Evolutionary conservation across 2,329 filamentous ascomycete species (phyloP), one percentile per base, ranked within the genome.

Genomic region (Neurospora crassa): DNA sequence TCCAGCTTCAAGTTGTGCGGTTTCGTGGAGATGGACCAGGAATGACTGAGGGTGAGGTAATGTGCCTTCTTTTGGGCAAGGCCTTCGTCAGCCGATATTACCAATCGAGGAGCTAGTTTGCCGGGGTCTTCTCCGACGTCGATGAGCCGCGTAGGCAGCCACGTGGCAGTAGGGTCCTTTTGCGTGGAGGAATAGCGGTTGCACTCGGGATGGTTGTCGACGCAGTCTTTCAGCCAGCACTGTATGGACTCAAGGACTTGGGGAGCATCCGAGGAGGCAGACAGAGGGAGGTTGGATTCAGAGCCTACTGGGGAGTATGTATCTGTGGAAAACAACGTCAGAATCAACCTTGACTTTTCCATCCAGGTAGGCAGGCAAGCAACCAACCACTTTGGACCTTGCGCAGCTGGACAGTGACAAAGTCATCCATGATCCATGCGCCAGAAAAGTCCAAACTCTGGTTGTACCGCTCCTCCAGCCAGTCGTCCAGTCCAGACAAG

Each of bases 101-200:
- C 47, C 47, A 59, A 10, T 0, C 47, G 24, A 0, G 47, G 47
- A 2, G 47, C 24, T 34, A 59, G 24, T 29, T 59, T 59, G 7
- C 47, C 47, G 47, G 47, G 24, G 18, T 34, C 24, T 59, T 59
- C 24, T 59, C 67, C 68, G n/a, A 70, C 68, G n/a, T 68, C 69
- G 40, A 73, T 37, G 3, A 73, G 63, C 10, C 72, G 72, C 18
- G 68, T 73, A 14, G 72, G 72, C 5, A 73, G 24, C 47, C 47
- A 59, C 16, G 3, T 59, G 12, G 47, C 47, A 10, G 24, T 18
- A 1, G 47, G 47, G 24, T 59, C 47, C 24, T 59, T 34, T 34
- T 59, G 47, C 24, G 47, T 59, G 24, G 47, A 34, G 24, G 24
- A 59, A 59, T 59, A 59, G 0, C 47, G 47, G 24, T 34, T 59